Percentiles rank a stretch among this genome's conserved stretches.
Evolutionary conservation across 306 rosid genomes (phyloP).

Genomic region (Ormosia semicastrata): DNA sequence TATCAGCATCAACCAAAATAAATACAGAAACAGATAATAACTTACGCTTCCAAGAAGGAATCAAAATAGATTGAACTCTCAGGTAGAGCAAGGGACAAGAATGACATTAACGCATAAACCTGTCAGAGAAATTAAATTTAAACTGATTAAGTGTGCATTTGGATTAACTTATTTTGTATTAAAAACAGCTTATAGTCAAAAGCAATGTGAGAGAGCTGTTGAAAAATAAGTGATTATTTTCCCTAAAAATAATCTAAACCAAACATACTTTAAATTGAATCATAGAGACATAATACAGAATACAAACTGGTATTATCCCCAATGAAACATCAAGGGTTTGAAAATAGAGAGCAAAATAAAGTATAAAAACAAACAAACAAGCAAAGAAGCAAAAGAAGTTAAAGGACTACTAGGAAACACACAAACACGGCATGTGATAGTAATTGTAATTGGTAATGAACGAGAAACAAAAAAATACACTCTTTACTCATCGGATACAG

Average conservation of each 20-base stretch:
- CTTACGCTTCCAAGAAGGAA: slow-evolving; percentile 90
- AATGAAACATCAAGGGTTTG: not conserved
- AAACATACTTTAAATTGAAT: not conserved
- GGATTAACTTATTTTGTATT: too few species aligned
- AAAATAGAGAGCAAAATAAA: not conserved
- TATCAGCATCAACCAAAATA: not conserved
- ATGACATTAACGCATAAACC: slow-evolving; percentile 87
- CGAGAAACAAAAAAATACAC: not conserved
- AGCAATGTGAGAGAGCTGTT: too few species aligned
- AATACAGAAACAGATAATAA: slow-evolving; percentile 3
- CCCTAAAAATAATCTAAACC: too few species aligned
- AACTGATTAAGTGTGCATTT: not conserved
- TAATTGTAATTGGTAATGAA: not conserved
- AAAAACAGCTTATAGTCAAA: too few species aligned
- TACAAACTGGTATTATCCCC: slow-evolving; percentile 4
- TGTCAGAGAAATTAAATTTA: slow-evolving; percentile 32
- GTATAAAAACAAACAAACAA: not conserved
- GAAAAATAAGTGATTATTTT: too few species aligned
- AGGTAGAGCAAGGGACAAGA: slow-evolving; percentile 75
- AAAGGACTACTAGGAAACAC: not conserved
- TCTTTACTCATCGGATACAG: not conserved
- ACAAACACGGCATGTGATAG: not conserved
- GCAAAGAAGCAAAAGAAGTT: too few species aligned
- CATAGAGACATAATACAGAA: not conserved
- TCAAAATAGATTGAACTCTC: slow-evolving; percentile 72